Conservation (phyloP, 2,329 filamentous ascomycete genomes). For the Hypoxylon sp. region DNA sequence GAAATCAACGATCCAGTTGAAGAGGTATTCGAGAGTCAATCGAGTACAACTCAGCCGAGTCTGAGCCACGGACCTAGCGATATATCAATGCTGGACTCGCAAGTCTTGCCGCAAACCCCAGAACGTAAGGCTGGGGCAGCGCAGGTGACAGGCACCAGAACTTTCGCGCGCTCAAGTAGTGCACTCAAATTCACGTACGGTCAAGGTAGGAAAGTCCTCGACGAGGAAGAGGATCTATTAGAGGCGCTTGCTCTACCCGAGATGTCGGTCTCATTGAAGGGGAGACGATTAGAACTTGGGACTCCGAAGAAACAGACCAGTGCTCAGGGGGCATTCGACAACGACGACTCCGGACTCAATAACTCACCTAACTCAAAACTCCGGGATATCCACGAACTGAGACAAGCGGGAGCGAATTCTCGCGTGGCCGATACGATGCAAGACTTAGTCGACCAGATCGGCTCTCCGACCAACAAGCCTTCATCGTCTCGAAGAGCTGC, state of each 20-base stretch:
- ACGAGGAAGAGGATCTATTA: conserved; percentile 46
- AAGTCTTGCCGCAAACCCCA: conserved; percentile 39
- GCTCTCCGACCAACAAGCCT: conserved; percentile 55
- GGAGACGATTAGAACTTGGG: conserved; percentile 45
- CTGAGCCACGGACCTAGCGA: conserved; percentile 36
- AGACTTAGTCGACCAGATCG: conserved; percentile 69
- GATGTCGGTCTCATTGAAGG: conserved; percentile 38
- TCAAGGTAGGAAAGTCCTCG: conserved; percentile 43
- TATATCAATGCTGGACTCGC: conserved; percentile 35
- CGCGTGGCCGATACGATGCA: conserved; percentile 72
- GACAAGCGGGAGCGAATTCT: conserved; percentile 72
- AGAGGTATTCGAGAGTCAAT: conserved; percentile 29
- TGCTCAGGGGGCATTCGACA: conserved; percentile 42
- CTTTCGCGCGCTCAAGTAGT: conserved; percentile 44
- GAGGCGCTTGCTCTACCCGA: conserved; percentile 43
- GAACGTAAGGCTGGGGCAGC: conserved; percentile 33
- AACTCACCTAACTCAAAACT: conserved; percentile 59
- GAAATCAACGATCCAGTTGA: conserved; percentile 27
- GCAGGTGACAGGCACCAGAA: conserved; percentile 36
- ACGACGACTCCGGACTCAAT: conserved; percentile 56
- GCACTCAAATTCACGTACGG: conserved; percentile 47
- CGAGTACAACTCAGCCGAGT: conserved; percentile 30
- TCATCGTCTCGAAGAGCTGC: conserved; percentile 65
- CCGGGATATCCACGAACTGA: conserved; percentile 70
- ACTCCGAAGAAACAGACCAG: conserved; percentile 39